Conservation (phyloP, 352 stramenopile species). For the Globisporangium acanthophoron region DNA sequence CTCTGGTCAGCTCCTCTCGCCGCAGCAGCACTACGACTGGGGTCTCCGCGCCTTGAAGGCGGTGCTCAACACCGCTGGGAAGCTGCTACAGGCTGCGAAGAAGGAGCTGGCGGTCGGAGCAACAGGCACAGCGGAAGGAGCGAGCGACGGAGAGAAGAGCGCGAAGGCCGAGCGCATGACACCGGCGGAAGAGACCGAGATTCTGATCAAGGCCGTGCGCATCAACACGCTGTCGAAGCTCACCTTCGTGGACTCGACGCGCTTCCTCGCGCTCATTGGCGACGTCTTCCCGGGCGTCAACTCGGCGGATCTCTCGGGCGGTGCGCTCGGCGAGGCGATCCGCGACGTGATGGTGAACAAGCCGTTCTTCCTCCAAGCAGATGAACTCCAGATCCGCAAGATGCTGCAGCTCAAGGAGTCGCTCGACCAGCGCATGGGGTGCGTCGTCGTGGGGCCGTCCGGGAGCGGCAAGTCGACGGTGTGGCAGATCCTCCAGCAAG, state of each 20-base stretch:
- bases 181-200: conserved; percentile 76
- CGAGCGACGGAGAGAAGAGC: conserved; percentile 6
- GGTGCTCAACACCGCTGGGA: conserved; percentile 92
- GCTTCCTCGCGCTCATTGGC: conserved; percentile 89
- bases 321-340: conserved; percentile 82
- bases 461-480: conserved; percentile 93
- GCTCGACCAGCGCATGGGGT: conserved; percentile 93
- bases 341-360: conserved; percentile 88
- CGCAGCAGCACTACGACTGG: conserved; percentile 94
- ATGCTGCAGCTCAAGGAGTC: conserved; percentile 96
- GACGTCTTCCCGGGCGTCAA: conserved; percentile 92
- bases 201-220: conserved; percentile 94
- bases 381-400: conserved; percentile 91
- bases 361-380: conserved; percentile 81
- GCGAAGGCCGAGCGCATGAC: conserved; percentile 33
- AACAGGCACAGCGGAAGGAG: not conserved
- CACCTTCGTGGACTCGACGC: conserved; percentile 87
- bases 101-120: conserved; percentile 36
- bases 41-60: conserved; percentile 91
- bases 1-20: conserved; percentile 77
- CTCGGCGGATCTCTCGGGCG: conserved; percentile 74
- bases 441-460: conserved; percentile 90
- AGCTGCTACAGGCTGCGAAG: conserved; percentile 84
- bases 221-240: conserved; percentile 96
- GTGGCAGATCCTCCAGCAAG: conserved; percentile 90